These are phyloP conservation scores for Leucosporidium creatinivorum DNA, from an alignment of 768 basidiomycete species.

Conservation along the genomic window DNA sequence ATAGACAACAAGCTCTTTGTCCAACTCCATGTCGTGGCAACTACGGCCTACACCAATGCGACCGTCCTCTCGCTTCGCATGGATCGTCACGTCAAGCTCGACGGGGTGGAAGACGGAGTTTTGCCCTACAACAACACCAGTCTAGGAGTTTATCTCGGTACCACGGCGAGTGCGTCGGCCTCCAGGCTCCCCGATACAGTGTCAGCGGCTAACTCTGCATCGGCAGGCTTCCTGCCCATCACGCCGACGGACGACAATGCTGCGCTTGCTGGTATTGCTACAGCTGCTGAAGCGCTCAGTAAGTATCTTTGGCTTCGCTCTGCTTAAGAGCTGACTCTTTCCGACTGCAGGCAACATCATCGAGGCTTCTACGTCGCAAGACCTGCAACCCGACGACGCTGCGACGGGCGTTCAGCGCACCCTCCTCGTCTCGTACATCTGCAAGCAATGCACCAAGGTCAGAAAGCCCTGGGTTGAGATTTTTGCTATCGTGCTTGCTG, in stretches of 20 bases:
- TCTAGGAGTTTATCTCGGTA: not conserved
- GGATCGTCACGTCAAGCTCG: not conserved
- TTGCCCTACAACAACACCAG: not conserved
- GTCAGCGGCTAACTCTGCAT: not conserved
- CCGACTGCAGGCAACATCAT: slow-evolving; percentile 8
- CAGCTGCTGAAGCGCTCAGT: not conserved
- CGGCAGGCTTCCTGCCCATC: not conserved
- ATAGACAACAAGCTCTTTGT: not conserved
- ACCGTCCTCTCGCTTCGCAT: slow-evolving; percentile 10
- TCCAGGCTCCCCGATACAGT: too few relatives aligned
- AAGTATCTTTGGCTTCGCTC: not conserved
- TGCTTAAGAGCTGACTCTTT: not conserved
- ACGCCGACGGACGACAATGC: not conserved
- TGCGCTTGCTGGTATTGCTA: not conserved
- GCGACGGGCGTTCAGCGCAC: not conserved
- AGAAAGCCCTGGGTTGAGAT: not conserved
- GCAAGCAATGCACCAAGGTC: not conserved
- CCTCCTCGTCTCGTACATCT: not conserved
- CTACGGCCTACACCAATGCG: slow-evolving; percentile 8
- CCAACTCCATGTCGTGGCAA: slow-evolving; percentile 1
- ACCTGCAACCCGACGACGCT: slow-evolving; percentile 13
- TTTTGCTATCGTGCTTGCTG: not conserved
- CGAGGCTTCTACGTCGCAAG: slow-evolving; percentile 8
- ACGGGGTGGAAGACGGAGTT: slow-evolving; percentile 1
- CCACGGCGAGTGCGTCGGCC: not conserved